Base-by-base conservation (phyloP, 768 basidiomycete species). In the Boletus huronensis region DNA sequence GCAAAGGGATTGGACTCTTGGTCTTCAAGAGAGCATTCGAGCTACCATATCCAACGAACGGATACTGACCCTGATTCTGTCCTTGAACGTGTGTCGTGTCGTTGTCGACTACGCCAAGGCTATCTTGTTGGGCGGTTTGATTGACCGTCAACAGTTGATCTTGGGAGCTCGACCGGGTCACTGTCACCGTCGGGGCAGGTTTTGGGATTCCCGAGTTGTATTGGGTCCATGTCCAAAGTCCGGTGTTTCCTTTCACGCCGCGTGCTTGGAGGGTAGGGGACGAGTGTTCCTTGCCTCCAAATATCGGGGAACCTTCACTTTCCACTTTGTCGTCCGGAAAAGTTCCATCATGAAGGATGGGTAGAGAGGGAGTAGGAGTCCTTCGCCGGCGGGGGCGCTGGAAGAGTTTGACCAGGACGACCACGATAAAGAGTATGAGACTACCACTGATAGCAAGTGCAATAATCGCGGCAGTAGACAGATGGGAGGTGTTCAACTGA, bases 351-450 rank as follows among this genome's bases (percentile, higher is more conserved):
- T 85, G 82, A 13, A 86, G 72, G 44, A 88, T 84, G 0, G 88
- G 88, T n/a, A 86, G 75, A 29, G 88, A 90, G 3, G 87, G 88
- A n/a, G 77, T 83, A 6, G 82, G 86, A 19, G 77, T 80, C n/a
- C 71, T 72, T 44, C 76, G 79, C 36, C 77, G 77, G 19, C 72
- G 74, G 23, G 82, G 85, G 28, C 79, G 78, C 53, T 70, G 69
- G 48, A 78, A 78, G 55, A 80, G 64, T 54, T 74, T 82, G 57
- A 77, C 62, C 14, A 81, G 54, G 50, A 87, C 66, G 54, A 79
- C 72, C 34, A 80, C 51, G 16, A 78, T 78, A 3, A 83, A 61
- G 26, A 86, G 58, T 10, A 82, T 58, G 58, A 80, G 74, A 14
- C 73, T 74, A 52, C 77, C 74, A 5, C 84, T 79, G 42, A 85